Base-by-base conservation (phyloP, 768 basidiomycete species). In the Austroboletus eburneus region DNA sequence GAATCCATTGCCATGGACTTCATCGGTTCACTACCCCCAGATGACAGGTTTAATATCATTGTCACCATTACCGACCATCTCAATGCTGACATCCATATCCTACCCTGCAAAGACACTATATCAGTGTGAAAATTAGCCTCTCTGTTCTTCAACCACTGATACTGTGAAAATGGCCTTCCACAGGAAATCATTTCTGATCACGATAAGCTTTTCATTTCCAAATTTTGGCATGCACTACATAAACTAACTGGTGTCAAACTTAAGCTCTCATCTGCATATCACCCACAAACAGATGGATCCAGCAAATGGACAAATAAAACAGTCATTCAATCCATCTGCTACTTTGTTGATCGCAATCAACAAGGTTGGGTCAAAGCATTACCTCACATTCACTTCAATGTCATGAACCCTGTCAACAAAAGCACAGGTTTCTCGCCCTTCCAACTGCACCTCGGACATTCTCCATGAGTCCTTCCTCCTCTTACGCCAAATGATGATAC, bases 361-460 rank as follows among this genome's bases (percentile, higher is more conserved):
- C 16, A 44, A 3, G 67, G 63, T 0, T 75, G 69, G 72, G 51
- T 58, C 0, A 14, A 25, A 0, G 54, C 57, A 0, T 51, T 73
- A 0, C 70, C 67, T 0, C 41, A 39, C 0, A 46, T 72, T 0
- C 43, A 65, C 1, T 72, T 71, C 43, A 46, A 54, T 2, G 45
- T 43, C 17, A 46, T 46, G 39, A 46, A 46, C 45, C 20, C 39
- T 0, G 18, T 29, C 13, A 46, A 46, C 8, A 17, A 29, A 2
- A 46, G 39, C 39, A 40, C 45, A 3, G 39, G 45, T 6, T 40
- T 34, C 17, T 23, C 39, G 1, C 27, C 30, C 12, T 46, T 40
- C 32, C 45, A 46, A 3, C 29, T 46, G 9, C 40, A 48, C 20
- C 7, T 48, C 10, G 46, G 24, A 4, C 36, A 24, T 7, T 34